phyloP scores from a whole-genome alignment of 257 asterid species.

The Paraleonurus japonicus region DNA sequence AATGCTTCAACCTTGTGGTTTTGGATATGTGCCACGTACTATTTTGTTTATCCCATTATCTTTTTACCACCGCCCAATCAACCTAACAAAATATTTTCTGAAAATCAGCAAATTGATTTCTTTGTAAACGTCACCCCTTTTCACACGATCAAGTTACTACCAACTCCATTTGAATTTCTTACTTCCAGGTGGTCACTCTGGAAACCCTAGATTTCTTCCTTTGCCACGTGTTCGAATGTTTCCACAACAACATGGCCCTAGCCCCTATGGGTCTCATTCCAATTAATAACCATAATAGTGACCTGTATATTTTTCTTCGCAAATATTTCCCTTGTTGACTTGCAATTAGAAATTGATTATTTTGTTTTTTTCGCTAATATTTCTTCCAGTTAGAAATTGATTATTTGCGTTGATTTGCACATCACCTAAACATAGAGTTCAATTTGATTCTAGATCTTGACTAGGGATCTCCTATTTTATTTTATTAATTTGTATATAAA shows the following conservation, averaged over 20 bases:
- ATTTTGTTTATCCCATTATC: neutral
- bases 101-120: slow-evolving; percentile 11
- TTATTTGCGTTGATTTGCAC: too few relatives aligned
- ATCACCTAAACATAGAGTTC: too few relatives aligned
- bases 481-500: too few relatives aligned
- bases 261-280: slow-evolving; percentile 11
- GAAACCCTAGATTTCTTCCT: slow-evolving; percentile 20
- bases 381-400: neutral
- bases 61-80: slow-evolving; percentile 30
- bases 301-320: neutral
- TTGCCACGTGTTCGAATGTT: slow-evolving; percentile 25
- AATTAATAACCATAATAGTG: neutral
- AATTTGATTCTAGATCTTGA: too few relatives aligned
- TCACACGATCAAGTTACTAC: slow-evolving; percentile 8
- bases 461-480: too few relatives aligned
- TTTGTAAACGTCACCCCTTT: slow-evolving; percentile 23
- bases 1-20: neutral
- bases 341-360: too few relatives aligned
- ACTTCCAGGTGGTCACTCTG: slow-evolving; percentile 27
- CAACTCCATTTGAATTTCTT: slow-evolving; percentile 20
- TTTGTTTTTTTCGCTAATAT: too few relatives aligned
- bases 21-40: neutral
- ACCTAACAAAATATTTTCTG: neutral
- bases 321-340: neutral
- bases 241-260: slow-evolving; percentile 30